A percentile compares a stretch with the other conserved stretches of the same genome.
phyloP scores from a whole-genome alignment of 1,284 basidiomycete genomes.

The Coniferiporia weirii region DNA sequence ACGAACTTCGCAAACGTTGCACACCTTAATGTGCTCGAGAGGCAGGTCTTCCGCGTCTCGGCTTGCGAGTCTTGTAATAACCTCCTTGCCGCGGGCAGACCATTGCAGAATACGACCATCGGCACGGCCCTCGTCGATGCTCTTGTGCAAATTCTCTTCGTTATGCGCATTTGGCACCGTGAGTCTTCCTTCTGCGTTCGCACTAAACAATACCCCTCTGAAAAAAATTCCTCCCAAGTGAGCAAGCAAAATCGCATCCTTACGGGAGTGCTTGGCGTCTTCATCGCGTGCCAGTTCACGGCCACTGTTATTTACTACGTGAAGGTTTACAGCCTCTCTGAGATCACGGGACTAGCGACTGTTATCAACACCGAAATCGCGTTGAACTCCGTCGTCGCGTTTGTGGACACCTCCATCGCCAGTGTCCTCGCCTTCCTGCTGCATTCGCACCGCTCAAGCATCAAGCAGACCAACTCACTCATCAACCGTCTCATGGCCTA shows the following conservation, averaged over 20 bases:
- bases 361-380: background rate
- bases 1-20: background rate
- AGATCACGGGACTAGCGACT: background rate
- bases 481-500: conserved; percentile 14
- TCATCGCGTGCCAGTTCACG: background rate
- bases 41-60: too few relatives aligned
- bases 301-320: background rate
- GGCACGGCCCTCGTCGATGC: background rate
- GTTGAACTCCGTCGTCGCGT: background rate
- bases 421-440: conserved; percentile 7
- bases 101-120: background rate
- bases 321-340: background rate
- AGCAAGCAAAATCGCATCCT: background rate
- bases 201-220: too few relatives aligned
- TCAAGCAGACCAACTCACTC: conserved; percentile 6
- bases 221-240: background rate
- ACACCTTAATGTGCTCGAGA: too few relatives aligned
- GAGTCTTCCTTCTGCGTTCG: background rate
- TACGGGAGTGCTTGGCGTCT: background rate
- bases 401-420: conserved; percentile 15
- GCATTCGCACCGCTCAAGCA: background rate
- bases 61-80: background rate
- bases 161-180: background rate
- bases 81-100: too few relatives aligned
- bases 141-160: background rate